Percentiles rank a stretch among this genome's conserved stretches.
phyloP scores from a whole-genome alignment of 345 rosid species.

The Cardamine occulta region DNA sequence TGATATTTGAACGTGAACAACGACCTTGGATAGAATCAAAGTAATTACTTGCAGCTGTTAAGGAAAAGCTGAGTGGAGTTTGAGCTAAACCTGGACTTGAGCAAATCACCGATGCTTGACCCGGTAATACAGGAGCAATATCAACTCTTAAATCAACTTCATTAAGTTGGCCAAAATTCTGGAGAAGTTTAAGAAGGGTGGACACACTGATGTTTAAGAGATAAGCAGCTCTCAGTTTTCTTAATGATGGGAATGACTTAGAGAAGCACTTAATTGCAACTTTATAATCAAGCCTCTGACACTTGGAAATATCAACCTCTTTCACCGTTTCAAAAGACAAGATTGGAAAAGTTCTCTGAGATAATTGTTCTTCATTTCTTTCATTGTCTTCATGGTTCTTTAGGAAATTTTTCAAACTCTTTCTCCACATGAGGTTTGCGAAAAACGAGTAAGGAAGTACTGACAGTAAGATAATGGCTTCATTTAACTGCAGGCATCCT shows the following conservation, averaged over 20 bases:
- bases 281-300: conserved; percentile 59
- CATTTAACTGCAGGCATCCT: conserved; percentile 66
- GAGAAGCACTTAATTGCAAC: conserved; percentile 60
- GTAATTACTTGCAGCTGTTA: conserved; percentile 29
- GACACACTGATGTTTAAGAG: conserved; percentile 60
- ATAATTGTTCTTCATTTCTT: conserved; percentile 37
- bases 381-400: conserved; percentile 41
- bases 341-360: conserved; percentile 39
- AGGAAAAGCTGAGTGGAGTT: conserved; percentile 35
- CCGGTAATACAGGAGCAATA: conserved; percentile 51
- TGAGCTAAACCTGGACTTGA: conserved; percentile 41
- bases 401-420: conserved; percentile 42
- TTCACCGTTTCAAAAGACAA: conserved; percentile 56
- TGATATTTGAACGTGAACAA: conserved; percentile 48
- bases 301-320: conserved; percentile 74
- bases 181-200: conserved; percentile 49
- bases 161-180: conserved; percentile 50
- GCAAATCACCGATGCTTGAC: conserved; percentile 51
- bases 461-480: conserved; percentile 53
- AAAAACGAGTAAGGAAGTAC: conserved; percentile 50
- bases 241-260: conserved; percentile 67
- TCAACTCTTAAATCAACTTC: conserved; percentile 80
- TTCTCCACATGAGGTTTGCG: conserved; percentile 38
- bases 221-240: conserved; percentile 72
- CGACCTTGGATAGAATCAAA: conserved; percentile 14